Percentiles rank a stretch among this genome's conserved stretches.
phyloP scores from a whole-genome alignment of 2,329 filamentous ascomycete species.

The Calonectria pseudoturangicola region DNA sequence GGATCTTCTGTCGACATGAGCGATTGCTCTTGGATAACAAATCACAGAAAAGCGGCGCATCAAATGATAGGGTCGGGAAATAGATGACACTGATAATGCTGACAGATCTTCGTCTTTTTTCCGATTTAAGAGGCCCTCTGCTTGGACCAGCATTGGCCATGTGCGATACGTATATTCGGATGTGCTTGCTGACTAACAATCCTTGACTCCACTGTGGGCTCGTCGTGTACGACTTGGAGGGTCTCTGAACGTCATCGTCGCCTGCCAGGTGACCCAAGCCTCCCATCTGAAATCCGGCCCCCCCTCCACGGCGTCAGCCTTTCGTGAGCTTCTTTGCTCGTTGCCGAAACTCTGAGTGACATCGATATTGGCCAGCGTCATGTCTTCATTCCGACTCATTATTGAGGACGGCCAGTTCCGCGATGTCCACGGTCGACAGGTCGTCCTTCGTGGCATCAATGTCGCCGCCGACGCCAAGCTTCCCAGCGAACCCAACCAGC shows the following conservation, averaged over 20 bases:
- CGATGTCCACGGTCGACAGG: slow-evolving; percentile 87
- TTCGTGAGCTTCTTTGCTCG: slow-evolving; percentile 21
- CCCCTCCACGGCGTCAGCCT: slow-evolving; percentile 31
- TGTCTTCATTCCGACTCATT: slow-evolving; percentile 84
- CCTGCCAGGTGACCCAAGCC: slow-evolving; percentile 41
- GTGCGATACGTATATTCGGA: background rate
- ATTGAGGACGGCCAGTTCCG: slow-evolving; percentile 92
- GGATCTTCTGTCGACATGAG: background rate
- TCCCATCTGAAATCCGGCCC: slow-evolving; percentile 42
- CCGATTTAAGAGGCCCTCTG: background rate
- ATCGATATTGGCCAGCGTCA: slow-evolving; percentile 59
- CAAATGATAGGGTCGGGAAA: slow-evolving; percentile 1
- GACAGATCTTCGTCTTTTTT: slow-evolving; percentile 12
- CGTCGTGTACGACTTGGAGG: slow-evolving; percentile 27
- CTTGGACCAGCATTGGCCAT: background rate
- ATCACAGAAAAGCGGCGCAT: background rate
- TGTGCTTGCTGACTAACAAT: slow-evolving; percentile 48
- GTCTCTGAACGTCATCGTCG: slow-evolving; percentile 52
- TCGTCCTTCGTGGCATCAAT: slow-evolving; percentile 95
- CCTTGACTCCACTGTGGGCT: slow-evolving; percentile 33
- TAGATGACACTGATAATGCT: slow-evolving; percentile 2
- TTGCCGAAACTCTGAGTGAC: slow-evolving; percentile 1
- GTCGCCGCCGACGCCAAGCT: slow-evolving; percentile 93
- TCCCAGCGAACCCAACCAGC: slow-evolving; percentile 86
- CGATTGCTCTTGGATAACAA: background rate